A percentile compares a stretch with the other conserved stretches of the same genome.
These are phyloP conservation scores for Soucietia sequanensis DNA, from an alignment of 805 yeast genomes.

Conservation along the genomic window DNA sequence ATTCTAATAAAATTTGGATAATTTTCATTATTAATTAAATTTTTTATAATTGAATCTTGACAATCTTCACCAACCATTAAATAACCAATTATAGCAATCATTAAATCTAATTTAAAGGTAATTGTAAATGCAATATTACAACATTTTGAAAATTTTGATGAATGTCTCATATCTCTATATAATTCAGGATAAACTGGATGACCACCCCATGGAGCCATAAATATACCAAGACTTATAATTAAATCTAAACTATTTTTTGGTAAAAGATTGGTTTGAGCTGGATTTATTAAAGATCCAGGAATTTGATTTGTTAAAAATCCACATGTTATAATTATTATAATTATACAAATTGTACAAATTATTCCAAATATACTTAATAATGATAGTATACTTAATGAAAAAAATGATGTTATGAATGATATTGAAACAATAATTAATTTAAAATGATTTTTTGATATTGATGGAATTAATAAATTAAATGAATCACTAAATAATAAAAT, in stretches of 20 bases:
- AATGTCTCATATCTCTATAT: slow-evolving; percentile 69
- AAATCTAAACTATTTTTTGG: slow-evolving; percentile 34
- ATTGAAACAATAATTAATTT: slow-evolving; percentile 39
- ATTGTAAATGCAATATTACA: slow-evolving; percentile 55
- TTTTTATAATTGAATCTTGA: slow-evolving; percentile 74
- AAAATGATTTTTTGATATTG: slow-evolving; percentile 31
- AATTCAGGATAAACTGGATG: slow-evolving; percentile 78
- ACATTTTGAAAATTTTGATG: slow-evolving; percentile 53
- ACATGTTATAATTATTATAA: slow-evolving; percentile 43
- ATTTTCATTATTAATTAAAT: slow-evolving; percentile 61
- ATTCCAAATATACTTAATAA: slow-evolving; percentile 57
- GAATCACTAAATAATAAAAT: slow-evolving; percentile 62
- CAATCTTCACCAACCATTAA: slow-evolving; percentile 77
- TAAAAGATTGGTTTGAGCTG: slow-evolving; percentile 40
- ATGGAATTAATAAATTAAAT: slow-evolving; percentile 47
- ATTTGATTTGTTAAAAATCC: slow-evolving; percentile 40
- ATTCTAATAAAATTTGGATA: slow-evolving; percentile 59
- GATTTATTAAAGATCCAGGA: slow-evolving; percentile 57
- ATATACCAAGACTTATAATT: slow-evolving; percentile 58
- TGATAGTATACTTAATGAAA: slow-evolving; percentile 56
- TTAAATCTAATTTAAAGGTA: slow-evolving; percentile 57
- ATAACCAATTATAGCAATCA: slow-evolving; percentile 65
- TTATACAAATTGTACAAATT: slow-evolving; percentile 50
- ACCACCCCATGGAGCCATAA: slow-evolving; percentile 84
- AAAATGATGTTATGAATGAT: slow-evolving; percentile 49